Conservation (phyloP, 2,329 filamentous ascomycete species). For the Neospermospora avenae region DNA sequence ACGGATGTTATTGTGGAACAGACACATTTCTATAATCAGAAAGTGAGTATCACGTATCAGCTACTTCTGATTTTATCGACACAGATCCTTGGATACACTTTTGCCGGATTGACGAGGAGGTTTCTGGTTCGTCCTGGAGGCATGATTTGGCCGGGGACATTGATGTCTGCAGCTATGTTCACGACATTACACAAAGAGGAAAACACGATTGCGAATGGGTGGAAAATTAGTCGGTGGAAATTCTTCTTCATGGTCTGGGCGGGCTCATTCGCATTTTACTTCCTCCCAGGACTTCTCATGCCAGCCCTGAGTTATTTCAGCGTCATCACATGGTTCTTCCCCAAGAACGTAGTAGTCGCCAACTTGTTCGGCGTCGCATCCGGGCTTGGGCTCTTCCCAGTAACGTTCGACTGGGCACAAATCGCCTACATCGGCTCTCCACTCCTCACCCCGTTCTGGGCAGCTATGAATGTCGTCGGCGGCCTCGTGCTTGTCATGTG, state of each 20-base stretch:
- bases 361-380: slow-evolving; percentile 86
- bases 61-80: slow-evolving; percentile 80
- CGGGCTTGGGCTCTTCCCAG: slow-evolving; percentile 75
- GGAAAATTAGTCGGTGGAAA: slow-evolving; percentile 77
- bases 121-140: slow-evolving; percentile 81
- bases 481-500: slow-evolving; percentile 82
- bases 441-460: slow-evolving; percentile 81
- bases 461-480: slow-evolving; percentile 78
- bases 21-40: slow-evolving; percentile 83
- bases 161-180: slow-evolving; percentile 89
- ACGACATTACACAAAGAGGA: slow-evolving; percentile 80
- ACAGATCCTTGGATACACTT: slow-evolving; percentile 81
- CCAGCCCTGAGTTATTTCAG: slow-evolving; percentile 87
- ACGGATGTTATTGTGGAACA: slow-evolving; percentile 90
- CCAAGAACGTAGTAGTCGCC: slow-evolving; percentile 79
- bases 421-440: slow-evolving; percentile 82
- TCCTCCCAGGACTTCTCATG: slow-evolving; percentile 77
- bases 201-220: slow-evolving; percentile 77
- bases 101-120: slow-evolving; percentile 76
- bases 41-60: slow-evolving; percentile 73
- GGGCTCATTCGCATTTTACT: slow-evolving; percentile 76
- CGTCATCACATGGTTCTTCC: slow-evolving; percentile 84
- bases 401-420: slow-evolving; percentile 92
- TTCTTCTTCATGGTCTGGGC: slow-evolving; percentile 78
- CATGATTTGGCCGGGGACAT: slow-evolving; percentile 88